Conservation (phyloP, 2,329 filamentous ascomycete genomes). For the Harringtonia aguacate region DNA sequence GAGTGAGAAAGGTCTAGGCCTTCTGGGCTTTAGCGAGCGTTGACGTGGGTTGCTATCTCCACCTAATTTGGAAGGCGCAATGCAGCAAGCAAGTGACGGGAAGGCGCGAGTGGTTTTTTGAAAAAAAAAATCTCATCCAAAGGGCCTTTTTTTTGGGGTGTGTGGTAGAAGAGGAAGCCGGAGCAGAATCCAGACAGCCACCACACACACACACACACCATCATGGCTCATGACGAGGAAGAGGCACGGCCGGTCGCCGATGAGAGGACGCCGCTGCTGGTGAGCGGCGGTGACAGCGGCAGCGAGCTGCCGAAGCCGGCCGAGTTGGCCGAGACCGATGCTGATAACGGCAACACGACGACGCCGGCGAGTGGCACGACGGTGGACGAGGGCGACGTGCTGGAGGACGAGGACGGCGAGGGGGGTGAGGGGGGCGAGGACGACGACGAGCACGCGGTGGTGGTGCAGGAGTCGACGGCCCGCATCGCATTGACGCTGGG, state of each 20-base stretch:
- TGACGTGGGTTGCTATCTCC: no score
- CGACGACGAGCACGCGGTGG: conserved; percentile 36
- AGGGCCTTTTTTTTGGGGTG: background rate
- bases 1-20: no score
- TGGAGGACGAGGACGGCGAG: conserved; percentile 2
- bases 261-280: conserved; percentile 6
- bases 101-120: no score
- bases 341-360: background rate
- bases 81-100: no score
- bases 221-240: no score
- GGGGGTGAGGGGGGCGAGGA: conserved; percentile 16
- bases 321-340: background rate
- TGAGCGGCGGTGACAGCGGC: background rate
- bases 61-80: no score
- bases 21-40: no score
- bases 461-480: conserved; percentile 33
- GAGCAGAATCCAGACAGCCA: no score
- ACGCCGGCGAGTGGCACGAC: background rate
- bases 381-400: background rate
- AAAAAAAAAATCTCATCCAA: no score
- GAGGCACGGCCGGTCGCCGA: background rate
- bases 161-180: no score
- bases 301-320: background rate
- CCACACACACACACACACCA: background rate
- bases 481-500: conserved; percentile 44